Base-by-base conservation (phyloP, 768 basidiomycete genomes). In the Hygrocybe coccinea region DNA sequence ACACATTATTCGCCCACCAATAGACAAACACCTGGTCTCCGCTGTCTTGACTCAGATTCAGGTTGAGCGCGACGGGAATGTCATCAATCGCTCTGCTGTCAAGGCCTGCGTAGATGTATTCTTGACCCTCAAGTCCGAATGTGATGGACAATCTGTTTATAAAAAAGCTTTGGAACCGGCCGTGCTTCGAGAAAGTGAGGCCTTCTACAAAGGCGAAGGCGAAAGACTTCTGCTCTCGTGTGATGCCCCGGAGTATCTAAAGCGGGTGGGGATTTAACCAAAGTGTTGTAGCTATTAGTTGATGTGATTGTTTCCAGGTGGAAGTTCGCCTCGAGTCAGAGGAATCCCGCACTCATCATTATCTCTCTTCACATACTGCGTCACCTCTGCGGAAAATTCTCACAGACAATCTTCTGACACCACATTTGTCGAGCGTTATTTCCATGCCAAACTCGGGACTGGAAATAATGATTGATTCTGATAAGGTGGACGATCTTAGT, bases 31-130 rank as follows among this genome's bases (percentile, higher is more conserved):
- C 62, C 70, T 98, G 59, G 77, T 91, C 57, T 74, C 80, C 9
- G 90, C 91, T n/a, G 78, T 97, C 50, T 78, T 98, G 47, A 81
- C 80, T 29, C 89, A 95, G 71, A 85, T 99, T 53, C 89, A 84
- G 57, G 83, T 91, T 52, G 97, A 99, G 64, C 87, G 97, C 14
- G 88, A 95, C 59, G 94, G 94, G 22, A 89, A 88, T 65, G 82
- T 81, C 45, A 92, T 98, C 64, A 91, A 91, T 64, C 87, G 89
- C n/a, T 91, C 92, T 1, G 85, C 90, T 2, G 84, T 97, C 50
- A 89, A 91, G 64, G 89, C 87, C 60, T 92, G 89, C 59, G 85
- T 95, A 19, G 90, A 93, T 39, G 85, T 97, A 44, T 80, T 97
- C 45, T 72, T 89, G 37, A 79, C 85, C 55, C 79, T 98, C 25